These are phyloP conservation scores for Auriculariales sp. DNA, from an alignment of 768 basidiomycete genomes.

Conservation along the genomic window DNA sequence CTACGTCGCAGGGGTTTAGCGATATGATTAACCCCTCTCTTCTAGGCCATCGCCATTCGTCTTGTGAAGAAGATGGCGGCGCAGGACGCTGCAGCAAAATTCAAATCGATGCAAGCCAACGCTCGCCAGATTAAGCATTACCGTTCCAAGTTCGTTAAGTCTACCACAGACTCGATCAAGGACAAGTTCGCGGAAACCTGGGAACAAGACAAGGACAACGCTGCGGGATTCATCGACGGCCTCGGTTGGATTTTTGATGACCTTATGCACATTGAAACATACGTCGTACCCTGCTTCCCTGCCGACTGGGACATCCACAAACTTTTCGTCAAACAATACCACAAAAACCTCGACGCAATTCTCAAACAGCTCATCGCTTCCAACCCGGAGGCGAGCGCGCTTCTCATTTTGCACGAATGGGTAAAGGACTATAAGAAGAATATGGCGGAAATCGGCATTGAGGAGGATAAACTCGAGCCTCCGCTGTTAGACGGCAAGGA, in stretches of 20 bases:
- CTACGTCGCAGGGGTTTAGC: neutral
- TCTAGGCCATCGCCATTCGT: constrained; percentile 79
- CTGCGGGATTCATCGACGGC: constrained; percentile 58
- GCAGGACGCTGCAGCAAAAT: constrained; percentile 83
- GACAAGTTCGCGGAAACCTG: constrained; percentile 56
- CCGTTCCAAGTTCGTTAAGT: constrained; percentile 73
- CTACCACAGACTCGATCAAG: constrained; percentile 64
- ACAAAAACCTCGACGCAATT: constrained; percentile 64
- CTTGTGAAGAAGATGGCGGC: constrained; percentile 91
- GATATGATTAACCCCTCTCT: constrained; percentile 2
- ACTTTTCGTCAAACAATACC: constrained; percentile 76
- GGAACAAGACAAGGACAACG: constrained; percentile 43
- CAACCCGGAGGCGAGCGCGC: constrained; percentile 75
- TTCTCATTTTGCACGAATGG: constrained; percentile 83
- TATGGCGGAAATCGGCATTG: constrained; percentile 86
- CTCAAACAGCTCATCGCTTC: constrained; percentile 55
- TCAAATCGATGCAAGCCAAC: constrained; percentile 85
- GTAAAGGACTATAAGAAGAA: constrained; percentile 88
- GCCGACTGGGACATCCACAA: constrained; percentile 81
- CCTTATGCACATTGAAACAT: constrained; percentile 79
- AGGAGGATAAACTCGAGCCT: constrained; percentile 70
- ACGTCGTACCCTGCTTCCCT: constrained; percentile 85
- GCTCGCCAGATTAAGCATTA: constrained; percentile 93
- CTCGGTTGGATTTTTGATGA: constrained; percentile 92
- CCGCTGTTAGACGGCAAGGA: constrained; percentile 92